These are phyloP conservation scores for Inonotus obliquus DNA, from an alignment of 1,284 basidiomycete genomes.

Conservation along the genomic window DNA sequence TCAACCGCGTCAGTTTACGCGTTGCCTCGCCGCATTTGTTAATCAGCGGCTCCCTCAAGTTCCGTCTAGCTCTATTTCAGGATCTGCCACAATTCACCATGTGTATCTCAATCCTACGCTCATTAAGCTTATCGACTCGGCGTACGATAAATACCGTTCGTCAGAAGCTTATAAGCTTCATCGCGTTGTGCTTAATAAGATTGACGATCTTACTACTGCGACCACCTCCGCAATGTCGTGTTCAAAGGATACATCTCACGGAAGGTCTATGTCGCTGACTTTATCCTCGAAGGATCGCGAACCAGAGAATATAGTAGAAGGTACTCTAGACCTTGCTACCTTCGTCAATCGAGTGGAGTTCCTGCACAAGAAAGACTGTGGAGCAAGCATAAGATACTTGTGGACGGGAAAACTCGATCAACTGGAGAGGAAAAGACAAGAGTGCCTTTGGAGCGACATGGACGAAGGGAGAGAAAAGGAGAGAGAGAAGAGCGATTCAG, in stretches of 20 bases:
- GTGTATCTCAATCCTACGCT: constrained; percentile 41
- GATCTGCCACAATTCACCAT: constrained; percentile 23
- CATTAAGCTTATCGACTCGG: constrained; percentile 42
- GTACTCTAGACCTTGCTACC: constrained; percentile 40
- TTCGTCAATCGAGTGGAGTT: constrained; percentile 23
- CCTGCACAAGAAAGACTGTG: constrained; percentile 30
- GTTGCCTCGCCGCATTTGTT: constrained; percentile 35
- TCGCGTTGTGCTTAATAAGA: constrained; percentile 48
- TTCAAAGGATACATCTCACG: constrained; percentile 7
- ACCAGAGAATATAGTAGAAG: constrained; percentile 26
- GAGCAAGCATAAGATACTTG: constrained; percentile 34
- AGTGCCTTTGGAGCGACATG: constrained; percentile 31
- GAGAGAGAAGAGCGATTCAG: constrained; percentile 32
- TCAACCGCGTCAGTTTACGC: constrained; percentile 51
- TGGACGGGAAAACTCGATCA: constrained; percentile 36
- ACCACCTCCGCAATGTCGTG: constrained; percentile 22
- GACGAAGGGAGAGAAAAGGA: constrained; percentile 34
- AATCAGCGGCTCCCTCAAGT: constrained; percentile 20
- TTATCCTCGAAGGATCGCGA: constrained; percentile 13
- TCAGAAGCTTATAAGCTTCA: constrained; percentile 58
- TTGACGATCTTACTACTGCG: constrained; percentile 40
- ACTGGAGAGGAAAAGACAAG: constrained; percentile 30
- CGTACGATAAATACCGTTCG: constrained; percentile 50
- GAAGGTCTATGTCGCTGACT: constrained; percentile 11
- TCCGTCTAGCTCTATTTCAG: constrained; percentile 23